Base-by-base conservation (phyloP, 2,329 filamentous ascomycete genomes). In the Exophiala sp. region DNA sequence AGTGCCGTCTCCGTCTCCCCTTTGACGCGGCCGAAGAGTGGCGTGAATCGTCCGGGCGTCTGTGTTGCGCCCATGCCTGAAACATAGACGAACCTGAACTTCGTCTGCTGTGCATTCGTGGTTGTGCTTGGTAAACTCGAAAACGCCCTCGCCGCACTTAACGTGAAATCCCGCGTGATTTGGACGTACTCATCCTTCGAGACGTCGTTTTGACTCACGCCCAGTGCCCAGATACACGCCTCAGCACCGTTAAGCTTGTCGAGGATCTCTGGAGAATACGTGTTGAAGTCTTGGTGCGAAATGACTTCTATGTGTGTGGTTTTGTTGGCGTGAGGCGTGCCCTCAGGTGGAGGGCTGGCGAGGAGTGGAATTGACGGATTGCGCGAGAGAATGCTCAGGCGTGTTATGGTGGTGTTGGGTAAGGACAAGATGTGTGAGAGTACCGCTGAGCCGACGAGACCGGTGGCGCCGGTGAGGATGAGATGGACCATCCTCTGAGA, bases 181-280 rank as follows among this genome's bases (percentile, higher is more conserved):
- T 78, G 78, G 41, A 82, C 71, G 64, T 90, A 90, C 45, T 87
- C 79, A 78, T 85, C 81, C 56, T 80, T 82, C 52, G 66, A 66
- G 6, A 88, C 85, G 38, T 78, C 71, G 9, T 68, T 81, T 63
- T 84, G 79, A 57, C 80, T 83, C 44, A 85, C 82, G 0, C 88
- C 87, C 65, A 86, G 74, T 0, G 88, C 87, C 88, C 88, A 91
- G 1, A 91, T 84, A 55, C 83, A 87, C 1, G 84, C 87, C 6
- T 78, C 72, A 0, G 87, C 87, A 18, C 81, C 86, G 48, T 77
- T 75, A 0, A 91, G 73, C 65, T 85, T 74, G 2, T 72, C 68
- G 8, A 90, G 74, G 2, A 89, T 61, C 0, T 73, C 71, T 0
- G 77, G 62, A 34, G 80, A 77, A 66, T 89, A 91, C 1, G 67